Percentiles rank a stretch among this genome's conserved stretches.
Conservation (phyloP, 441 rosid species). For the Mallotus repandus region DNA sequence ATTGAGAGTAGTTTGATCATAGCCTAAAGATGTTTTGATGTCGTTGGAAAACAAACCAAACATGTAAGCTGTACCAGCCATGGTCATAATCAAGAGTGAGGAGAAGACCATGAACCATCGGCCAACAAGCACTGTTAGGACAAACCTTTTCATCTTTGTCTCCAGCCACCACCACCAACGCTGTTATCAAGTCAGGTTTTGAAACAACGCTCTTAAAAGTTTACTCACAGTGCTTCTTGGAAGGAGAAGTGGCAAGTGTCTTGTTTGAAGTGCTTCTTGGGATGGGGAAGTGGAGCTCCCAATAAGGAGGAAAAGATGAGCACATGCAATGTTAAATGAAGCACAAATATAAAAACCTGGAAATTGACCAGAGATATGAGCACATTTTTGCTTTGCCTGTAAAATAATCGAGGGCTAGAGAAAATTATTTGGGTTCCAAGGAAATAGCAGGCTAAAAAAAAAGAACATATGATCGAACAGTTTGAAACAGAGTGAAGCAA, state of each 20-base stretch:
- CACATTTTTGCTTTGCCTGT: no score
- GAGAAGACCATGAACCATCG: slow-evolving; percentile 67
- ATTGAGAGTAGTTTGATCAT: slow-evolving; percentile 65
- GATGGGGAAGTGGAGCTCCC: background rate
- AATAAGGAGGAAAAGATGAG: background rate
- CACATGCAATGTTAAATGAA: background rate
- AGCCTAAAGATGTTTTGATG: slow-evolving; percentile 49
- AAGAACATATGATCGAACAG: no score
- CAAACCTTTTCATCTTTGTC: slow-evolving; percentile 33
- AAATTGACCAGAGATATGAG: background rate
- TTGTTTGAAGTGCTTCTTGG: background rate
- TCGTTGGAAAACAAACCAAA: slow-evolving; percentile 51
- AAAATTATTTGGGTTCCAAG: no score
- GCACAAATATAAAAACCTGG: background rate
- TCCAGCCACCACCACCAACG: slow-evolving; percentile 16
- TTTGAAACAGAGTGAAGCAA: no score
- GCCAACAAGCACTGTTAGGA: slow-evolving; percentile 36
- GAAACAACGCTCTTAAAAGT: no score
- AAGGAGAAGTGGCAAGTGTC: no score
- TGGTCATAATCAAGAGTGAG: slow-evolving; percentile 52
- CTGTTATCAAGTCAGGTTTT: no score
- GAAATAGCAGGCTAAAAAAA: no score
- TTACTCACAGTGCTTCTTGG: no score
- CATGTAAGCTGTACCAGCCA: slow-evolving; percentile 68
- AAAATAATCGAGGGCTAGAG: no score